A percentile compares a stretch with the other conserved stretches of the same genome.
These are phyloP conservation scores for Otatea glauca DNA, from an alignment of 176 grass and related monocot genomes.

Conservation along the genomic window DNA sequence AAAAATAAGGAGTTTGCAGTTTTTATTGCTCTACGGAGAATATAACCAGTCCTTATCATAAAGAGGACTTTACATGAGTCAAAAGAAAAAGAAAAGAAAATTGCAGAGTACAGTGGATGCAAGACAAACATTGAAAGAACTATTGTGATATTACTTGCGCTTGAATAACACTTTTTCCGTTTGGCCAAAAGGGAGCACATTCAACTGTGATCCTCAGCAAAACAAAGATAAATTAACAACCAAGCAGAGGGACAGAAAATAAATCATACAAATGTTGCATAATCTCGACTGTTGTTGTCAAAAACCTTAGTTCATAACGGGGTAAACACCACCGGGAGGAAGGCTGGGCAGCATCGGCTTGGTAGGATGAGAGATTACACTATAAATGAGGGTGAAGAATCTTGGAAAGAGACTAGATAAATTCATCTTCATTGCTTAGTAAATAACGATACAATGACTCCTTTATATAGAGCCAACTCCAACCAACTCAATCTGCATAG, in stretches of 20 bases:
- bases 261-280: not conserved
- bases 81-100: slow-evolving; percentile 10
- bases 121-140: not conserved
- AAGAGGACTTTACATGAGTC: not conserved
- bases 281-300: too few species aligned
- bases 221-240: not conserved
- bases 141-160: not conserved
- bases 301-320: too few species aligned
- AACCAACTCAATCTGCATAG: too few species aligned
- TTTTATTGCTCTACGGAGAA: not conserved
- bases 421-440: too few species aligned
- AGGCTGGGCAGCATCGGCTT: too few species aligned
- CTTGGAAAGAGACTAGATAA: too few species aligned
- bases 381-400: too few species aligned
- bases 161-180: not conserved
- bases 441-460: too few species aligned
- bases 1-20: not conserved
- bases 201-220: not conserved
- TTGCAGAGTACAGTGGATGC: not conserved
- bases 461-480: too few species aligned
- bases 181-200: not conserved
- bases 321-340: too few species aligned
- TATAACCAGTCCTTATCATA: slow-evolving; percentile 9
- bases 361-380: too few species aligned
- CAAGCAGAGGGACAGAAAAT: not conserved